phyloP scores from a whole-genome alignment of 2,329 filamentous ascomycete genomes.

The Hypoxylon rubiginosum region DNA sequence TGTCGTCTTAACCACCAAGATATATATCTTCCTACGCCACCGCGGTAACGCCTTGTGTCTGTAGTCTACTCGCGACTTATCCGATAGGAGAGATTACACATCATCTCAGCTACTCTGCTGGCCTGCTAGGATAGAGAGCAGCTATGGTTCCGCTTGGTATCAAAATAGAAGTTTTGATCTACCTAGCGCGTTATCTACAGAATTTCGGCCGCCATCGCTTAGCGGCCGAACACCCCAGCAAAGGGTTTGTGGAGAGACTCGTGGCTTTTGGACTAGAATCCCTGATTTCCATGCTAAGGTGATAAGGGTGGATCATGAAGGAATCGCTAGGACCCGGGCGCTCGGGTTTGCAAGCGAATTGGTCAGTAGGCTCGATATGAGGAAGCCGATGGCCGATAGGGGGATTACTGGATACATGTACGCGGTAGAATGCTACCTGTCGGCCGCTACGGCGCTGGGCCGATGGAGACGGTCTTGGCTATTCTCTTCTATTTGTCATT shows the following conservation, averaged over 20 bases:
- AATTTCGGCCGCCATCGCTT: background rate
- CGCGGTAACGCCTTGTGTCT: background rate
- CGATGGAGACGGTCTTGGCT: constrained; percentile 1
- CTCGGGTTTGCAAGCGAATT: background rate
- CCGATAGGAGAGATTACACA: background rate
- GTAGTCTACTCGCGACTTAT: background rate
- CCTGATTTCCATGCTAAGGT: background rate
- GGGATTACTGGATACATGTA: background rate
- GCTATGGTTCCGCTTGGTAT: background rate
- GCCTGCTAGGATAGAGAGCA: background rate
- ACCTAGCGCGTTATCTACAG: background rate
- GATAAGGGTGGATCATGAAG: background rate
- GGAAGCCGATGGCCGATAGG: background rate
- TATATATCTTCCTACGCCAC: constrained; percentile 2
- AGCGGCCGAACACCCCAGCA: background rate
- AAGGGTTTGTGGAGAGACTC: background rate
- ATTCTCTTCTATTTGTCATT: background rate
- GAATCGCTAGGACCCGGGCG: background rate
- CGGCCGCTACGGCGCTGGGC: background rate
- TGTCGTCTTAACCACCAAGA: background rate
- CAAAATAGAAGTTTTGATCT: background rate
- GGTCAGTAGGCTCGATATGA: background rate
- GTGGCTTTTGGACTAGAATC: background rate
- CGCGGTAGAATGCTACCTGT: background rate
- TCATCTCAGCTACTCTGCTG: background rate